Evolutionary conservation across 208 protist genomes (phyloP).

Genomic region (Histomonas meleagridis): DNA sequence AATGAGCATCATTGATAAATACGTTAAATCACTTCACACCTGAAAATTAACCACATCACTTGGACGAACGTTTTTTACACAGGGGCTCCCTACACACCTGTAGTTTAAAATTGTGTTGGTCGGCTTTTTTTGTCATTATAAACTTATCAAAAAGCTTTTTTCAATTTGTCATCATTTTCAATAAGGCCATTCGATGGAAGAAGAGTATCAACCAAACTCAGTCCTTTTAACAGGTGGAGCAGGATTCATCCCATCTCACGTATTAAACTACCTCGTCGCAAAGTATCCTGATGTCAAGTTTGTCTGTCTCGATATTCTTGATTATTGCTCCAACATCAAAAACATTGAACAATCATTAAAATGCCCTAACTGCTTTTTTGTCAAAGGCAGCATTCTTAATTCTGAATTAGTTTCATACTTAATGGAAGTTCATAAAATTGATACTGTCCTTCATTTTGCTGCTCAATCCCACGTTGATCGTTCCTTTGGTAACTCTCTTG

Average conservation of each 20-base stretch:
- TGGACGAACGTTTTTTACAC: no score
- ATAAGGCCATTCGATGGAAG: no score
- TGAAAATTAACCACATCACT: no score
- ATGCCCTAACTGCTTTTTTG: conserved; percentile 63
- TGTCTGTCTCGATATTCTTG: conserved; percentile 68
- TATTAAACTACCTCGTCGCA: conserved; percentile 58
- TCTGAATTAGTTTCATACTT: conserved; percentile 15
- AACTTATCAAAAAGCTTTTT: no score
- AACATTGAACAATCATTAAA: conserved; percentile 50
- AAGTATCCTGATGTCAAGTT: conserved; percentile 59
- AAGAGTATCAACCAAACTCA: background rate
- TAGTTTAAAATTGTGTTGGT: no score
- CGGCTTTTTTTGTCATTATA: no score
- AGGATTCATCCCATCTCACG: conserved; percentile 59
- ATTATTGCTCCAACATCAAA: conserved; percentile 67
- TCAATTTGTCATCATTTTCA: no score
- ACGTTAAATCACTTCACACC: no score
- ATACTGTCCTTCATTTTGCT: conserved; percentile 79
- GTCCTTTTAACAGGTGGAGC: conserved; percentile 48
- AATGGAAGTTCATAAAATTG: conserved; percentile 56
- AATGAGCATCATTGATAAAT: no score
- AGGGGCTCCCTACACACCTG: no score
- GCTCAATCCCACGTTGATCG: conserved; percentile 76
- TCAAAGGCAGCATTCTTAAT: conserved; percentile 58
- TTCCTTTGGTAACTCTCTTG: conserved; percentile 73